Conservation (phyloP, 768 basidiomycete genomes). For the Cantharellus cinnabarinus region DNA sequence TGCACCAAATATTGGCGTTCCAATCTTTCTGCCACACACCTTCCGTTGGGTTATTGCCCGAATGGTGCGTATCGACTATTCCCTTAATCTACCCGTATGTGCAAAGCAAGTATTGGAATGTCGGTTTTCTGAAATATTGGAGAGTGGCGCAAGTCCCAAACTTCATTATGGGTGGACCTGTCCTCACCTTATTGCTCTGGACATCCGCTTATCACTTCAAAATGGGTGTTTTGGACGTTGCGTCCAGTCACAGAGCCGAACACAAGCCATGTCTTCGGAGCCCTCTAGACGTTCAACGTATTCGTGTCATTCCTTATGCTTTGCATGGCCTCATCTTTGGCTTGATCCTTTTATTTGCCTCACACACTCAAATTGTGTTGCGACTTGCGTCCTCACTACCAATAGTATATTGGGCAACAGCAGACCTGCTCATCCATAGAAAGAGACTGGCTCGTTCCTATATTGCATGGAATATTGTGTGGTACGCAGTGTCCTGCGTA, state of each 20-base stretch:
- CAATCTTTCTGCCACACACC: slow-evolving; percentile 33
- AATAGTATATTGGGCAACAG: slow-evolving; percentile 69
- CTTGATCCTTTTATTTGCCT: slow-evolving; percentile 48
- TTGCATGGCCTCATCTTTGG: slow-evolving; percentile 48
- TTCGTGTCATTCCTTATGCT: slow-evolving; percentile 36
- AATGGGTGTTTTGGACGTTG: background rate
- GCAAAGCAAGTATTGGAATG: slow-evolving; percentile 72
- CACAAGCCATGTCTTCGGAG: background rate
- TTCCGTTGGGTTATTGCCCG: slow-evolving; percentile 5
- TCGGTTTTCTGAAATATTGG: slow-evolving; percentile 79
- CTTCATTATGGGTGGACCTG: slow-evolving; percentile 58
- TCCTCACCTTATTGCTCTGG: slow-evolving; percentile 28
- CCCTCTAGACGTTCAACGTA: background rate
- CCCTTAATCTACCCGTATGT: slow-evolving; percentile 69
- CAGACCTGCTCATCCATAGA: slow-evolving; percentile 31
- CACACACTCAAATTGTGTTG: slow-evolving; percentile 75
- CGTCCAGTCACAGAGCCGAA: background rate
- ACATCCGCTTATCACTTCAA: background rate
- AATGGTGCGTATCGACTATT: slow-evolving; percentile 43
- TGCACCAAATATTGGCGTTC: slow-evolving; percentile 53
- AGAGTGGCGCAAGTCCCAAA: slow-evolving; percentile 66
- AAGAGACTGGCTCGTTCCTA: slow-evolving; percentile 31
- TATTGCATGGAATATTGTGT: slow-evolving; percentile 59
- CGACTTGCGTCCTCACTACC: slow-evolving; percentile 62
- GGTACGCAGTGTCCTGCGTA: slow-evolving; percentile 49